Evolutionary conservation across 768 basidiomycete genomes (phyloP).

Genomic region (Asterophora parasitica): DNA sequence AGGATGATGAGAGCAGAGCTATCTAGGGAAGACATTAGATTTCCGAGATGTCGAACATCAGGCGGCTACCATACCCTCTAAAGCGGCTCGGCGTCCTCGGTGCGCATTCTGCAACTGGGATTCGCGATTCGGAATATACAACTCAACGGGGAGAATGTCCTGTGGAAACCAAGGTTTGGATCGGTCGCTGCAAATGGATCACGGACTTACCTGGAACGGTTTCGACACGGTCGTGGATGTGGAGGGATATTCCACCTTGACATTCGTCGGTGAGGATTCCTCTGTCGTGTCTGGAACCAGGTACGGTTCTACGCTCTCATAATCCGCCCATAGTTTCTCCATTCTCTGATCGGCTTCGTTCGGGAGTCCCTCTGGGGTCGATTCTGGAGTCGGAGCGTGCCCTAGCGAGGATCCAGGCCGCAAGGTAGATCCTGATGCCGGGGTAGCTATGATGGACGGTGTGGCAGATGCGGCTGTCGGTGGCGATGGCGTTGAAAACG

Average conservation of each 20-base stretch:
- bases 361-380: conserved; percentile 43
- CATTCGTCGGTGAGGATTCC: conserved; percentile 40
- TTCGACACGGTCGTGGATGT: conserved; percentile 32
- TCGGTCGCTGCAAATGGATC: not conserved
- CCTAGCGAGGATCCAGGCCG: conserved; percentile 29
- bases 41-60: not conserved
- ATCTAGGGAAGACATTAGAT: conserved; percentile 40
- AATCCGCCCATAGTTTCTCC: conserved; percentile 84
- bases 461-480: conserved; percentile 23
- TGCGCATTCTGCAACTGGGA: conserved; percentile 37
- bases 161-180: conserved; percentile 21
- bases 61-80: conserved; percentile 46
- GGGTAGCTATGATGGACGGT: conserved; percentile 27
- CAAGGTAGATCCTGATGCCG: conserved; percentile 27
- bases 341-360: conserved; percentile 83
- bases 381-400: conserved; percentile 21
- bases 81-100: conserved; percentile 44
- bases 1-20: conserved; percentile 88
- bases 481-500: conserved; percentile 36
- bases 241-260: conserved; percentile 54
- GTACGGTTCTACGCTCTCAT: conserved; percentile 74
- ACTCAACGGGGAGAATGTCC: conserved; percentile 76
- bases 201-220: conserved; percentile 52
- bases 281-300: conserved; percentile 45
- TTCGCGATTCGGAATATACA: conserved; percentile 69